Percentiles rank a stretch among this genome's conserved stretches.
phyloP scores from a whole-genome alignment of 495 filamentous ascomycete species.

The Penicillium macrosclerotiorum region DNA sequence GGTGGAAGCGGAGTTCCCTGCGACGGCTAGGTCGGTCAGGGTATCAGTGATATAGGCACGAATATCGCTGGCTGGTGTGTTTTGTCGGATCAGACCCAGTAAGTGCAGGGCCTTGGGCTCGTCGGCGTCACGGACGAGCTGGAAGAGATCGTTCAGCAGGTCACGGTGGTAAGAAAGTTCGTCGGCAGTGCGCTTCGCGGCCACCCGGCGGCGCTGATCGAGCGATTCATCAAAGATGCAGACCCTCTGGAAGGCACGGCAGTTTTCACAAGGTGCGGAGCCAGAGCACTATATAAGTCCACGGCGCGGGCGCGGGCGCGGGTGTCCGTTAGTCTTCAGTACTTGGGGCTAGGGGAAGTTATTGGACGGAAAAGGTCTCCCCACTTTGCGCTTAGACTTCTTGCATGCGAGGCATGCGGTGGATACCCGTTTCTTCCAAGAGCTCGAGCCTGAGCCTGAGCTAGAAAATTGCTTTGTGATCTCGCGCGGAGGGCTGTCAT shows the following conservation, averaged over 20 bases:
- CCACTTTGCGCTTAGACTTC: slow-evolving; percentile 47
- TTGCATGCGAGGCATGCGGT: slow-evolving; percentile 49
- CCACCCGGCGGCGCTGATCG: slow-evolving; percentile 48
- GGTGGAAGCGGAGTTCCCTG: neutral
- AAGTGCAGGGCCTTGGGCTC: slow-evolving; percentile 26
- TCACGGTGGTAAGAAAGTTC: slow-evolving; percentile 45
- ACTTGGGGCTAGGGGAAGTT: neutral
- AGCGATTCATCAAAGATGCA: slow-evolving; percentile 49
- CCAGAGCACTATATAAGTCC: slow-evolving; percentile 46
- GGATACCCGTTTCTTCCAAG: slow-evolving; percentile 44
- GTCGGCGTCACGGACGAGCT: slow-evolving; percentile 35
- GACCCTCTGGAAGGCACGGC: slow-evolving; percentile 36
- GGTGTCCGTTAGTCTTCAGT: too few species aligned
- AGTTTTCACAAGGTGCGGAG: slow-evolving; percentile 41
- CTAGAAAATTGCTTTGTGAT: slow-evolving; percentile 7
- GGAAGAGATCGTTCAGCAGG: slow-evolving; percentile 40
- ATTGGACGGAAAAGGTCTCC: neutral
- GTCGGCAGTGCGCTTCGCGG: slow-evolving; percentile 46
- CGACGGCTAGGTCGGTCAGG: slow-evolving; percentile 16
- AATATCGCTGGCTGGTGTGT: slow-evolving; percentile 37
- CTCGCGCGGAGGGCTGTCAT: slow-evolving; percentile 19
- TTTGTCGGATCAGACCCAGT: slow-evolving; percentile 37
- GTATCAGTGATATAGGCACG: slow-evolving; percentile 34
- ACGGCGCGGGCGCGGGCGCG: too few species aligned
- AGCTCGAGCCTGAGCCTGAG: neutral